Evolutionary conservation across 192 early-diverging fungal species (phyloP).

Genomic region (Gaertneriomyces sp.): DNA sequence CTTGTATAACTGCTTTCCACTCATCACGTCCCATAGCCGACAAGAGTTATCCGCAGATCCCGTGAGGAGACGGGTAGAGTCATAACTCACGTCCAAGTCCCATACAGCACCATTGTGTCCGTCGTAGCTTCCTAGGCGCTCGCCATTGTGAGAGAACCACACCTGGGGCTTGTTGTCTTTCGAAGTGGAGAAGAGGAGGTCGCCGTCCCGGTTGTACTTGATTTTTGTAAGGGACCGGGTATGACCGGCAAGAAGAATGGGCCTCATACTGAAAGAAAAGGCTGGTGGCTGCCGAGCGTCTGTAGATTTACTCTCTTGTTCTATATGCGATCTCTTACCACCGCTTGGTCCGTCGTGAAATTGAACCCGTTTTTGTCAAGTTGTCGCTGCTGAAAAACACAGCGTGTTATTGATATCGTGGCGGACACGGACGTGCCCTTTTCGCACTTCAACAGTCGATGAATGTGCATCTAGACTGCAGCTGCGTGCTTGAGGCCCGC

Average conservation of each 20-base stretch:
- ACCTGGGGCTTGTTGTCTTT: conserved; percentile 92
- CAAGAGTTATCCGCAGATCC: conserved; percentile 89
- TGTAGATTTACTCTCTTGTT: too few species aligned
- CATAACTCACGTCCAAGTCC: conserved; percentile 89
- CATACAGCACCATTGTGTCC: conserved; percentile 94
- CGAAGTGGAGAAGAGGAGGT: conserved; percentile 89
- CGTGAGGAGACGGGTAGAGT: conserved; percentile 72
- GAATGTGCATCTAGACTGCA: too few species aligned
- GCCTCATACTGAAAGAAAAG: conserved; percentile 35
- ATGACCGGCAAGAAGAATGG: conserved; percentile 95
- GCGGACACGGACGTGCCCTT: too few species aligned
- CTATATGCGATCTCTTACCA: too few species aligned
- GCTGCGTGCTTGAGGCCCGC: too few species aligned
- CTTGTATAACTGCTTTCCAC: conserved; percentile 82
- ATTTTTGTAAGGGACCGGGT: conserved; percentile 92
- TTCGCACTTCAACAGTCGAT: too few species aligned
- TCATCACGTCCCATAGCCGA: conserved; percentile 88
- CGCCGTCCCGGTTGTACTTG: conserved; percentile 96
- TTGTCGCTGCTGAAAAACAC: too few species aligned
- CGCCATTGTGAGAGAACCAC: conserved; percentile 98
- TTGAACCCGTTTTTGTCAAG: too few species aligned
- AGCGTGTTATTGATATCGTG: too few species aligned
- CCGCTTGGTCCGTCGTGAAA: too few species aligned
- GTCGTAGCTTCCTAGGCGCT: conserved; percentile 77
- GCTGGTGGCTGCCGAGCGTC: too few species aligned